Evolutionary conservation across 2,329 filamentous ascomycete genomes (phyloP), one percentile per base, ranked within the genome.

Genomic region (Epichloe glyceriae): DNA sequence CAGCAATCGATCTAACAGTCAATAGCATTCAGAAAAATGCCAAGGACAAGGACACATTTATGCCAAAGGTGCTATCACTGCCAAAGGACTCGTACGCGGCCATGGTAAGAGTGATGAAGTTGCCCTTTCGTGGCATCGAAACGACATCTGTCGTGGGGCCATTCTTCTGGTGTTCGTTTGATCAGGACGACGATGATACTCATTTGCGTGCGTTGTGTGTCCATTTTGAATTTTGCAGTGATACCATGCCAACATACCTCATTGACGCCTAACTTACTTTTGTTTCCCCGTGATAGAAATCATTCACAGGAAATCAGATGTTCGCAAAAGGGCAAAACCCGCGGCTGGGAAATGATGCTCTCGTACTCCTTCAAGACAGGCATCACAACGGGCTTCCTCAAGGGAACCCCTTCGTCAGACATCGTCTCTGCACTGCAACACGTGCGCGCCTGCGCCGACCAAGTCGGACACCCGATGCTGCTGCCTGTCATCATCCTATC

Each of bases 251-350:
- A 30, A 30, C 30, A 30, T 30, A 4, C 30, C 30, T 30, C 30
- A 30, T 30, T 11, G 30, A 30, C 30, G 30, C 30, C 30, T 30
- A 30, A 30, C 30, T 30, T 10, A 30, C 30, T 11, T 4, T 30
- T 30, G 30, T 30, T 1, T 30, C 3, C 3, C 26, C 3, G 26
- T 30, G 30, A 11, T 4, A 78, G 74, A 83, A 58, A 76, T 83
- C 56, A 72, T 83, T 53, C 80, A 79, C 60, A 75, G 80, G 56
- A 83, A 83, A 63, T 80, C 76, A n/a, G 79, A 83, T 58, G 79
- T 83, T 35, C 75, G 77, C 47, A 83, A 83, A 81, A 78, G 65
- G 79, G 78, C 54, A 72, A 71, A 59, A 83, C 79, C 15, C 74
- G 80, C 50, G 80, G 80, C 43, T 83, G 78, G 78, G 80, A 83